A percentile compares a stretch with the other conserved stretches of the same genome.
Conservation (phyloP, 495 filamentous ascomycete species). For the Hypoxylon trugodes region DNA sequence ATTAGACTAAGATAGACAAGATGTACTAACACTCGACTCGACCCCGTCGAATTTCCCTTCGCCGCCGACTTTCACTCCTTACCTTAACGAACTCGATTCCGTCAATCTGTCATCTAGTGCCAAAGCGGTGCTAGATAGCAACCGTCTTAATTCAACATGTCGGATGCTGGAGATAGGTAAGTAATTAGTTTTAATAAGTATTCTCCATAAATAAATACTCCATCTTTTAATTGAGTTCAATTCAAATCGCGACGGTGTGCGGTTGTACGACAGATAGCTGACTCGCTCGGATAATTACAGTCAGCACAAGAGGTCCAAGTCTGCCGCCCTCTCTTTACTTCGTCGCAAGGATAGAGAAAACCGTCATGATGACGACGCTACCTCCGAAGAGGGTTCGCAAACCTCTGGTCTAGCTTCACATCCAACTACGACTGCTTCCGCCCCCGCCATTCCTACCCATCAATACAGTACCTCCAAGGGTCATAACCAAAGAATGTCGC, state of each 20-base stretch:
- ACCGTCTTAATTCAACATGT: conserved; percentile 46
- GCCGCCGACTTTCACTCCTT: not conserved
- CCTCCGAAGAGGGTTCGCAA: conserved; percentile 50
- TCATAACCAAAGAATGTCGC: conserved; percentile 54
- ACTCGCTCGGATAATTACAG: conserved; percentile 37
- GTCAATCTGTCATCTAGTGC: conserved; percentile 12
- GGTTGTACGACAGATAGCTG: conserved; percentile 12
- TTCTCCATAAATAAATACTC: not conserved
- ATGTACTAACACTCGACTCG: not conserved
- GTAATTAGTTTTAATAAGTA: conserved; percentile 12
- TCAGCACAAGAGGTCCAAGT: conserved; percentile 62
- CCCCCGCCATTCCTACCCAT: conserved; percentile 47
- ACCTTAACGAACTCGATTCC: conserved; percentile 6
- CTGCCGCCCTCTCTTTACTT: conserved; percentile 58
- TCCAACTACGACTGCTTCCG: conserved; percentile 41
- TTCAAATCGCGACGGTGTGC: not conserved
- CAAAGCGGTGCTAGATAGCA: conserved; percentile 4
- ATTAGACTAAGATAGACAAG: too few relatives aligned
- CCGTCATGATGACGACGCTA: conserved; percentile 54
- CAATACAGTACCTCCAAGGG: conserved; percentile 49
- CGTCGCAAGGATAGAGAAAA: conserved; percentile 52
- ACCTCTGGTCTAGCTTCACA: conserved; percentile 46
- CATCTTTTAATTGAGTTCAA: conserved; percentile 9
- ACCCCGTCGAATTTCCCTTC: conserved; percentile 3
- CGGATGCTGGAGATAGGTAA: conserved; percentile 56